Evolutionary conservation across 176 grass and related monocot genomes (phyloP), one percentile per base, ranked within the genome.

Genomic region (Urochloa ruziziensis): DNA sequence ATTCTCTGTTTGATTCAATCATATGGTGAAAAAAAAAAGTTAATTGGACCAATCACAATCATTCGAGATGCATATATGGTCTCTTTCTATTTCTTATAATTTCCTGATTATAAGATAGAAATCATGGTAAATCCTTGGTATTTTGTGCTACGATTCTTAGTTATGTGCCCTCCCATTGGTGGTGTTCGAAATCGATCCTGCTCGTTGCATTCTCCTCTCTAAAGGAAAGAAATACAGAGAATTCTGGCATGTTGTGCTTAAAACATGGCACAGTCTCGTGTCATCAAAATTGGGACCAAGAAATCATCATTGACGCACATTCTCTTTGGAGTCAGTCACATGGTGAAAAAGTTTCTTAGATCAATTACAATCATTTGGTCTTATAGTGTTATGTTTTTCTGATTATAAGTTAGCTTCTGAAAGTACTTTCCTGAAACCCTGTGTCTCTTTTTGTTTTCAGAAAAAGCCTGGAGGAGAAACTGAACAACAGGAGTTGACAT

Each of bases 401-500:
- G 3, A 12, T 56, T n/a, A 9, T 42, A 56, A 68, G 23, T 81
- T 82, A 3, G 7, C 12, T 54, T 62, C 19, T 44, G 12, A 49
- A 77, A 44, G 3, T 40, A 80, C 25, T 19, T 54, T 60, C 73
- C 11, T 77, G 12, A 85, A 28, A 17, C 27, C 3, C 7, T 53
- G 4, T 79, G 19, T 54, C 42, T 36, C 57, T 47, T 51, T 25
- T 61, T 80, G 62, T 64, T 86, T 29, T 33, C 88, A 94, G 91
- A 97, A 99, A 82, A 96, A 89, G 35, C 58, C 63, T 86, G 87
- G 79, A 71, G 80, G 76, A 80, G 83, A 81, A 65, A 66, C 84
- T 81, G 85, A 88, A 88, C 79, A 83, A 15, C 56, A 69, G 27
- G 79, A 90, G 74, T 64, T 92, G 78, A 79, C 66, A 87, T 99